Evolutionary conservation across 2,329 filamentous ascomycete genomes (phyloP), one percentile per base, ranked within the genome.

Genomic region (Metarhizium humberi): DNA sequence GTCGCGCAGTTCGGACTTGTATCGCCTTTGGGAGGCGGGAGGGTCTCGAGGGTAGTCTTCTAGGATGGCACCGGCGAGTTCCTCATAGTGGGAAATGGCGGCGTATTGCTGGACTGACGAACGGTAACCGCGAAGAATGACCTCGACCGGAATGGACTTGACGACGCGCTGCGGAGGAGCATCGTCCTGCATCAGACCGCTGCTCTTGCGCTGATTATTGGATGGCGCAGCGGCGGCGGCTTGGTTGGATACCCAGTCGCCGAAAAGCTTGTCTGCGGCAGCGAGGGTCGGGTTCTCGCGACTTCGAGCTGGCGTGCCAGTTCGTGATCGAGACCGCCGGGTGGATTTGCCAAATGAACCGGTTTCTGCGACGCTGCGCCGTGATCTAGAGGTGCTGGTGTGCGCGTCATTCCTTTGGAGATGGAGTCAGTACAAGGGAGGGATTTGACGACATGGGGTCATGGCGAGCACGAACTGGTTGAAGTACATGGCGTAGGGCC

Each of bases 41-140:
- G 92, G 87, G 60, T 88, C 85, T 59, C 92, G 85, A 8, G 91
- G 84, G 71, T 97, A 97, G 72, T 96, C 92, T 73, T 97, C 92
- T 71, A 92, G 92, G 67, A 96, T 90, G 59, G 83, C 75, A 30
- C 92, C 92, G 6, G 89, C 92, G 46, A 95, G 84, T 57, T 86
- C 82, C 74, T 96, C 92, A 73, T 88, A 97, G 72, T 90, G 89
- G 62, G 88, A 85, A 63, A 97, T 86, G 38, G 91, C 91, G 32
- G 92, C 90, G 80, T 94, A 96, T 75, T 90, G 78, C 71, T 85
- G 74, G 69, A 82, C 69, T 1, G 76, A 68, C 16, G 78, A 80
- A 55, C 77, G 75, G 71, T 92, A 96, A 34, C 92, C 92, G 62
- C 92, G 88, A 16, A 97, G 77, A 55, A 96, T 84, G 59, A 95